Conservation (phyloP, 441 rosid genomes). For the Aquilaria agallochum region DNA sequence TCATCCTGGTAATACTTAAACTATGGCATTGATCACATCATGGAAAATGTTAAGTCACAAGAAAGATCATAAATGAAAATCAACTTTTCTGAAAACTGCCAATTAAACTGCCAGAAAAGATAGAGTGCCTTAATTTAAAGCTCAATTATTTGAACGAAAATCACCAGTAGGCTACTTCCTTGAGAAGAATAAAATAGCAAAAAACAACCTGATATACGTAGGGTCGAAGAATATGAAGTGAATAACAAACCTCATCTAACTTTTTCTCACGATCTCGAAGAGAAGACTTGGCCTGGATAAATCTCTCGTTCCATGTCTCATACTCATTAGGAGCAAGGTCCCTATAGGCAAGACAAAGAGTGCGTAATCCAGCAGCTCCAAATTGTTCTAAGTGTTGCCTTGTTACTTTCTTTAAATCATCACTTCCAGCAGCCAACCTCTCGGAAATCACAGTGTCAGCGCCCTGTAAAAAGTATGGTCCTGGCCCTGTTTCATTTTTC, state of each 20-base stretch:
- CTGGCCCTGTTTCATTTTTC: conserved; percentile 28
- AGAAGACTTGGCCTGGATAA: conserved; percentile 95
- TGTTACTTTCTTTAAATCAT: conserved; percentile 57
- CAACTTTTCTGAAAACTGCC: too few species aligned
- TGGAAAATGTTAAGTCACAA: too few species aligned
- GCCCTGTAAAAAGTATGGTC: conserved; percentile 57
- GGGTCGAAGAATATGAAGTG: too few species aligned
- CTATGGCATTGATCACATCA: too few species aligned
- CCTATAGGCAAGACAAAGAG: conserved; percentile 96
- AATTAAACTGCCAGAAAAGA: too few species aligned
- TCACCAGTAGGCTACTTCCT: too few species aligned
- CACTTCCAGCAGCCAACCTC: conserved; percentile 73
- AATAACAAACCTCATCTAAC: conserved; percentile 80
- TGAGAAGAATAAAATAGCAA: too few species aligned
- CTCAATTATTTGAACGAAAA: too few species aligned
- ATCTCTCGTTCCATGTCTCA: conserved; percentile 98
- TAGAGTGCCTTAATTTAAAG: too few species aligned
- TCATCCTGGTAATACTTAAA: too few species aligned
- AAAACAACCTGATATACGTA: too few species aligned
- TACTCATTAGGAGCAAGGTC: conserved; percentile 74
- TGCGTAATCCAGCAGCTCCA: conserved; percentile 97
- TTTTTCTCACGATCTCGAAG: conserved; percentile 98
- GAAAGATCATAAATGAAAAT: too few species aligned
- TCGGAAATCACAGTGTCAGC: conserved; percentile 79
- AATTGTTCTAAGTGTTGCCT: conserved; percentile 79